Conservation (phyloP, 2,329 filamentous ascomycete genomes). For the Ceratocystis variospora region DNA sequence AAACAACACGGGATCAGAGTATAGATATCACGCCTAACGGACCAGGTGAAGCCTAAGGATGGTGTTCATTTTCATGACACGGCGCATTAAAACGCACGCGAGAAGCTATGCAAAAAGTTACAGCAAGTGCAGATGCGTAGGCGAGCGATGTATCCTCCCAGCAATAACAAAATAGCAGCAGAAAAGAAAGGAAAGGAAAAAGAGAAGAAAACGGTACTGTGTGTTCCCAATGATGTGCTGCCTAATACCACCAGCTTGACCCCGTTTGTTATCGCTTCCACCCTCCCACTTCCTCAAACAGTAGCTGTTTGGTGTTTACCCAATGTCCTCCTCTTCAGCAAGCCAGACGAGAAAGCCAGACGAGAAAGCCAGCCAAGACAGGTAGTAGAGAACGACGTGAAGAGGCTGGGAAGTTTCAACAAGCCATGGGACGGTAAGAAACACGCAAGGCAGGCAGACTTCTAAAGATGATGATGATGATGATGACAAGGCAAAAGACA, state of each 20-base stretch:
- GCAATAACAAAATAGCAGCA: background rate
- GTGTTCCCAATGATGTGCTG: background rate
- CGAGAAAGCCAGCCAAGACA: background rate
- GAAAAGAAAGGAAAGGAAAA: background rate
- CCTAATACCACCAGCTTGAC: background rate
- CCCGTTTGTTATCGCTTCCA: background rate
- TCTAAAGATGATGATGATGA: background rate
- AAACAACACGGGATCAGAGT: no score
- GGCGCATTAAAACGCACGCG: no score
- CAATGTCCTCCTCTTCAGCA: background rate
- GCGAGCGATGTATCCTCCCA: no score
- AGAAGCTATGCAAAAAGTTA: no score
- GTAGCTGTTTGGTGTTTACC: background rate
- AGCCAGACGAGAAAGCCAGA: no score
- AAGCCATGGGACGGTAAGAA: background rate
- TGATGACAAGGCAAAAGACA: background rate
- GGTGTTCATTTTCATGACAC: no score
- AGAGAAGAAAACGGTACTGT: background rate
- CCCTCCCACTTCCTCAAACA: background rate
- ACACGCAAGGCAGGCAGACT: background rate
- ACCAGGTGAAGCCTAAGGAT: no score
- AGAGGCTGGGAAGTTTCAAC: background rate
- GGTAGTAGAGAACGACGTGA: background rate
- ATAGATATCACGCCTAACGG: no score
- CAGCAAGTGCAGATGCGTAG: no score